phyloP scores from a whole-genome alignment of 2,329 filamentous ascomycete species.

The Xylariaceae sp. region DNA sequence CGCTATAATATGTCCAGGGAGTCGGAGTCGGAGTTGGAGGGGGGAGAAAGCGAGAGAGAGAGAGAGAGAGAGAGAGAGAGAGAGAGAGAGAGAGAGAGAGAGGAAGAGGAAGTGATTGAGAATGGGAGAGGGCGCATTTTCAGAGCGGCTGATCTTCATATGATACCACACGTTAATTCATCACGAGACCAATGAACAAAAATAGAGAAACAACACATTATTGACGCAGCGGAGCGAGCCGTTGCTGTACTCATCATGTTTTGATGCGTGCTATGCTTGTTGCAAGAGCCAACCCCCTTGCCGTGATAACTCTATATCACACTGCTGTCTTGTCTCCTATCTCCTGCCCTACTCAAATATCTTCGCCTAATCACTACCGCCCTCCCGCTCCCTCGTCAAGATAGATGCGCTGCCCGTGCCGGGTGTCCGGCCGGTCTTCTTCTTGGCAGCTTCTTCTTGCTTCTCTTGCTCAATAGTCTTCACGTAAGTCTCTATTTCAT shows the following conservation, averaged over 20 bases:
- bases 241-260: slow-evolving; percentile 12
- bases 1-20: not conserved
- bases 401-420: slow-evolving; percentile 68
- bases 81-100: not conserved
- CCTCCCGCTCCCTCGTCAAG: slow-evolving; percentile 56
- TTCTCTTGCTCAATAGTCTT: slow-evolving; percentile 99
- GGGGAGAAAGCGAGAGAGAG: not conserved
- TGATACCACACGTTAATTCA: slow-evolving; percentile 30
- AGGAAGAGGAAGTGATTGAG: not conserved
- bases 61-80: not conserved
- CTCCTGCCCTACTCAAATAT: not conserved
- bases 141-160: slow-evolving; percentile 28
- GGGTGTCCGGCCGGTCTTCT: slow-evolving; percentile 77
- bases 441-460: slow-evolving; percentile 95
- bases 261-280: not conserved
- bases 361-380: slow-evolving; percentile 26
- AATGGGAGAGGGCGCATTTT: slow-evolving; percentile 10
- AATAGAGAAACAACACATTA: slow-evolving; percentile 4
- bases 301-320: slow-evolving; percentile 10
- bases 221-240: slow-evolving; percentile 1
- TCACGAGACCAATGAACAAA: slow-evolving; percentile 19
- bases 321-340: not conserved
- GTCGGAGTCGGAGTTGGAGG: not conserved
- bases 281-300: slow-evolving; percentile 1
- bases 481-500: slow-evolving; percentile 95